Evolutionary conservation across 1,284 basidiomycete genomes (phyloP).

Genomic region (Cryptococcus sp.): DNA sequence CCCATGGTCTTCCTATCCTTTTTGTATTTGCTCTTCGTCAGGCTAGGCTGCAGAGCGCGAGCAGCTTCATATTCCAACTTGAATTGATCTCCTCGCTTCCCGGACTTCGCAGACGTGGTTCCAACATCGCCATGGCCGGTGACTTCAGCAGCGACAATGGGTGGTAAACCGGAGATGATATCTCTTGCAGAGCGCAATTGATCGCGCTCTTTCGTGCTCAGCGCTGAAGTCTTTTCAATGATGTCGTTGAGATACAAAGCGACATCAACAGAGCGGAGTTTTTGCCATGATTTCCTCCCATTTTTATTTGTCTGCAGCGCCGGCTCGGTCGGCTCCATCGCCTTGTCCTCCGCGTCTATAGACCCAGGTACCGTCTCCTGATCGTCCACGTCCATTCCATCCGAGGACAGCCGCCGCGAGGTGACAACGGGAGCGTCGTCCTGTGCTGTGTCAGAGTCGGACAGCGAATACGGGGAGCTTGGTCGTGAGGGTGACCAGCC

Average conservation of each 20-base stretch:
- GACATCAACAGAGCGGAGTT: constrained; percentile 21
- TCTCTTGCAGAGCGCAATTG: constrained; percentile 6
- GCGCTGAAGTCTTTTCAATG: constrained; percentile 16
- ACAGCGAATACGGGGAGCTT: not conserved
- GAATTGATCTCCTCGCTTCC: not conserved
- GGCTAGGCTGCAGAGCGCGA: not conserved
- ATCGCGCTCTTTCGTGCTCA: constrained; percentile 12
- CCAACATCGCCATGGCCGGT: too few species aligned
- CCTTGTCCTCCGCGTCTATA: not conserved
- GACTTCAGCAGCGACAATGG: too few species aligned
- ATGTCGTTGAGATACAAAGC: constrained; percentile 16
- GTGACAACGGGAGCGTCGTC: too few species aligned
- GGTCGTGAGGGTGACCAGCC: constrained; percentile 17
- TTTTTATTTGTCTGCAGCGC: too few species aligned
- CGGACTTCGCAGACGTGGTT: too few species aligned
- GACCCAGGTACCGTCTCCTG: not conserved
- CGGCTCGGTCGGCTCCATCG: not conserved
- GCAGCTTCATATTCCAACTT: constrained; percentile 4
- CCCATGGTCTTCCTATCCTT: not conserved
- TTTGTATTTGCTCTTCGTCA: not conserved
- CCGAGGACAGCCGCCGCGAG: not conserved
- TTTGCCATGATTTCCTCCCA: constrained; percentile 18
- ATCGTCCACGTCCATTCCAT: not conserved
- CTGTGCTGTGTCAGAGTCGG: not conserved
- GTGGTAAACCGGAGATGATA: not conserved